Conservation (phyloP, 163 green algal genomes). For the Scenedesmus sp. region DNA sequence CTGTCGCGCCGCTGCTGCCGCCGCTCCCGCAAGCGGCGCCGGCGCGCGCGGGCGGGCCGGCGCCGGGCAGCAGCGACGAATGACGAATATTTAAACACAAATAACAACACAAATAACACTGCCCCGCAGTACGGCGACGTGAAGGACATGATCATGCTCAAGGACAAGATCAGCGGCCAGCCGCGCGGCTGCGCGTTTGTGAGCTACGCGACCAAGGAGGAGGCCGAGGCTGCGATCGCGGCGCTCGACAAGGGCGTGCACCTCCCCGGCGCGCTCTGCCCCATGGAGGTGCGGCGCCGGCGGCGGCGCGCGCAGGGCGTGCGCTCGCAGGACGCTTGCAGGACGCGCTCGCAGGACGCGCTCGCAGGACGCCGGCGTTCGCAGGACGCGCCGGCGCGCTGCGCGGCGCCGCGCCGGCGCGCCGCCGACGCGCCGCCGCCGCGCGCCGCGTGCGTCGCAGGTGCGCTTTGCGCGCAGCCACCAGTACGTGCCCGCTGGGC, state of each 20-base stretch:
- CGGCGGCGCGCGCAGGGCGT: no score
- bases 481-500: slow-evolving; percentile 55
- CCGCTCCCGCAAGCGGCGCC: no score
- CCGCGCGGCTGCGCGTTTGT: slow-evolving; percentile 63
- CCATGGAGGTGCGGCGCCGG: slow-evolving; percentile 51
- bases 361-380: no score
- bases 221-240: slow-evolving; percentile 55
- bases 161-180: slow-evolving; percentile 48
- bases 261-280: slow-evolving; percentile 50
- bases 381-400: background rate
- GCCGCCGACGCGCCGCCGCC: background rate
- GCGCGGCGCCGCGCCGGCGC: background rate
- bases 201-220: slow-evolving; percentile 45
- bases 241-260: slow-evolving; percentile 53
- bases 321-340: no score
- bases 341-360: no score
- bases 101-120: no score
- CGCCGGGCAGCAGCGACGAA: no score
- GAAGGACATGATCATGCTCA: slow-evolving; percentile 50
- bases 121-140: slow-evolving; percentile 44
- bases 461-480: slow-evolving; percentile 61
- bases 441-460: slow-evolving; percentile 5
- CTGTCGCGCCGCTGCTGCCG: no score
- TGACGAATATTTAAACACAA: no score
- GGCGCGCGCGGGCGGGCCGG: no score